Percentiles rank a stretch among this genome's conserved stretches.
phyloP scores from a whole-genome alignment of 257 asterid species.

The Gentiana dahurica region DNA sequence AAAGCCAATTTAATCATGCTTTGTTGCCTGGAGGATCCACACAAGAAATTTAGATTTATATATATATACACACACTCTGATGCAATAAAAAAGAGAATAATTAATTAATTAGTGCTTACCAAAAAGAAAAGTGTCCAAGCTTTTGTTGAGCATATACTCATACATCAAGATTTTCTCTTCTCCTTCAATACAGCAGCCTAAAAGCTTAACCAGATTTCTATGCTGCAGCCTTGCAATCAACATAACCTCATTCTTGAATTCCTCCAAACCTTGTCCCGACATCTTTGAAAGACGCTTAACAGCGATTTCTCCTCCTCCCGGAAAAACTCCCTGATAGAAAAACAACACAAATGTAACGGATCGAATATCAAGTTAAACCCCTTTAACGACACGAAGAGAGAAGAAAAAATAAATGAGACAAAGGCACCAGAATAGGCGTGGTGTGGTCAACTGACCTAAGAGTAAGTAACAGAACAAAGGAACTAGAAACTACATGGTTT shows the following conservation, averaged over 20 bases:
- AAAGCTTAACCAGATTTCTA: slow-evolving; percentile 67
- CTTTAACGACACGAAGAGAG: no score
- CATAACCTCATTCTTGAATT: slow-evolving; percentile 67
- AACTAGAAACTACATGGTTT: no score
- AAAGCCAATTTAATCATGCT: no score
- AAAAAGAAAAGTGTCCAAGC: slow-evolving; percentile 64
- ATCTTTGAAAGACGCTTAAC: slow-evolving; percentile 72
- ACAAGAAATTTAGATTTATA: no score
- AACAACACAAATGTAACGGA: neutral
- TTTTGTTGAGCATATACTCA: slow-evolving; percentile 88
- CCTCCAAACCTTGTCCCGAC: slow-evolving; percentile 75
- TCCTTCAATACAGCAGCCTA: slow-evolving; percentile 76
- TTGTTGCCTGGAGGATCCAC: no score
- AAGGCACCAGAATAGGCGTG: no score
- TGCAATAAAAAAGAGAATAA: neutral
- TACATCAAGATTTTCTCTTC: slow-evolving; percentile 73
- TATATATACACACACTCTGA: no score
- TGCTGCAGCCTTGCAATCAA: slow-evolving; percentile 77
- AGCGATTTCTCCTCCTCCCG: slow-evolving; percentile 58
- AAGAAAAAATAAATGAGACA: no score
- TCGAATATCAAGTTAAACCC: no score
- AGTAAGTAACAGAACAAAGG: no score
- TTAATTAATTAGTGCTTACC: slow-evolving; percentile 28
- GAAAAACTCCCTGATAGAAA: slow-evolving; percentile 46
- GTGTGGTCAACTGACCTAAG: no score